Evolutionary conservation across 2,329 filamentous ascomycete species (phyloP).

Genomic region (Colletotrichum lupini): DNA sequence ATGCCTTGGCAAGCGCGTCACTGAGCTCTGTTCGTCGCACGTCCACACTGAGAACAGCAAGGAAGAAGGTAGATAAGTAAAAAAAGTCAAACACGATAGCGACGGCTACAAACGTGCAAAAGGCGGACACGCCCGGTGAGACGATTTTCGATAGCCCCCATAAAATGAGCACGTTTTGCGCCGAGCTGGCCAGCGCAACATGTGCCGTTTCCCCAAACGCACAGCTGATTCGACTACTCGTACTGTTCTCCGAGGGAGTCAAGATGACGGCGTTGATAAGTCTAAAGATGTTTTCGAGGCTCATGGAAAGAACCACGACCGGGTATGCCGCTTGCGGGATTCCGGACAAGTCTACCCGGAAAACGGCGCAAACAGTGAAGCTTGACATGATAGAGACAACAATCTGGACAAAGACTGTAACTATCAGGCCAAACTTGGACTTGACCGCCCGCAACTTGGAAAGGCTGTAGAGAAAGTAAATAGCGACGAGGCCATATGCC

Average conservation of each 20-base stretch:
- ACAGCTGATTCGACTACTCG: slow-evolving; percentile 76
- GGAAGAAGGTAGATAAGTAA: slow-evolving; percentile 82
- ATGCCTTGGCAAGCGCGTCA: slow-evolving; percentile 73
- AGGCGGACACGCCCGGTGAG: slow-evolving; percentile 76
- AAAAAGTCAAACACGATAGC: slow-evolving; percentile 82
- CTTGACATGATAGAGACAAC: slow-evolving; percentile 80
- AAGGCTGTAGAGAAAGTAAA: slow-evolving; percentile 75
- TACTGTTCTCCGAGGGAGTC: slow-evolving; percentile 75
- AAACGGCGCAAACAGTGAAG: slow-evolving; percentile 81
- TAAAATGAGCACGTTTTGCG: slow-evolving; percentile 76
- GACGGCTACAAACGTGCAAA: slow-evolving; percentile 81
- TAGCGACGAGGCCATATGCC: slow-evolving; percentile 71
- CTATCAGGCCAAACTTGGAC: slow-evolving; percentile 77
- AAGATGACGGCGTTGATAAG: slow-evolving; percentile 82
- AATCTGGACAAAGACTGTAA: slow-evolving; percentile 78
- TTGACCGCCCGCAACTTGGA: slow-evolving; percentile 80
- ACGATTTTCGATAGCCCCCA: slow-evolving; percentile 74
- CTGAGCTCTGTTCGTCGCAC: slow-evolving; percentile 80
- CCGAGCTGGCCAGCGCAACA: slow-evolving; percentile 73
- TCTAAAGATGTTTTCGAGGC: slow-evolving; percentile 82
- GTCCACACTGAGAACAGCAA: slow-evolving; percentile 82
- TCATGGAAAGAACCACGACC: slow-evolving; percentile 80
- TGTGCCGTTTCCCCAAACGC: slow-evolving; percentile 80
- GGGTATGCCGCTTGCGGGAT: slow-evolving; percentile 82
- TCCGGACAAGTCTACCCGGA: slow-evolving; percentile 79